Conservation (phyloP, 768 basidiomycete genomes). For the Mycena galericulata region DNA sequence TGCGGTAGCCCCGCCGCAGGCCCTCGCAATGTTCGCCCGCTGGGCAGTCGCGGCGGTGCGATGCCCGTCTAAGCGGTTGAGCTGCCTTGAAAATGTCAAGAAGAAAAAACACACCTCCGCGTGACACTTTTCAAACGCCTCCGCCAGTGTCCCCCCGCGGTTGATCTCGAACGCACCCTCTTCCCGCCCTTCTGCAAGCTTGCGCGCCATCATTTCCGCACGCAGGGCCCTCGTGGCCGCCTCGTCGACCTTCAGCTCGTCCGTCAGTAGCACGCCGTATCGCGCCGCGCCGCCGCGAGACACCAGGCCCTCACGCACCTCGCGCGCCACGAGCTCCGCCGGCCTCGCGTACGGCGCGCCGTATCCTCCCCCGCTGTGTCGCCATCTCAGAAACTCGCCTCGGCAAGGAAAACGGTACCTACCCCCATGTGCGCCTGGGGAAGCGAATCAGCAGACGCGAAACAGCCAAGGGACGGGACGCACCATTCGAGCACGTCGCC, state of each 20-base stretch:
- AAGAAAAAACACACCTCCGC: slow-evolving; percentile 30
- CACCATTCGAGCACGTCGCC: slow-evolving; percentile 45
- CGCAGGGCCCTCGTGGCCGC: slow-evolving; percentile 35
- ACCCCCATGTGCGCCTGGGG: slow-evolving; percentile 44
- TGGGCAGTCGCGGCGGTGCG: slow-evolving; percentile 38
- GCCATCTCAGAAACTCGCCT: not conserved
- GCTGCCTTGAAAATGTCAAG: no score
- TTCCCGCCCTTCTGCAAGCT: slow-evolving; percentile 22
- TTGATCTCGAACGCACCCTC: slow-evolving; percentile 39
- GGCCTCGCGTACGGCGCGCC: slow-evolving; percentile 42
- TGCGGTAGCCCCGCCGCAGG: slow-evolving; percentile 35
- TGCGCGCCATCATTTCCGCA: slow-evolving; percentile 31
- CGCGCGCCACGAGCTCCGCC: slow-evolving; percentile 42
- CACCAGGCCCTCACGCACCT: slow-evolving; percentile 42
- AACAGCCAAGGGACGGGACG: not conserved
- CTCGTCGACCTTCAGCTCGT: slow-evolving; percentile 35
- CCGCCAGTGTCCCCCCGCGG: slow-evolving; percentile 41
- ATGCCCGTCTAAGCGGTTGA: slow-evolving; percentile 34
- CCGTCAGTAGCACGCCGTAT: slow-evolving; percentile 41
- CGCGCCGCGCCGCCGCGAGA: slow-evolving; percentile 35
- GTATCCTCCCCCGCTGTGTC: slow-evolving; percentile 32
- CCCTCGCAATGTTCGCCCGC: slow-evolving; percentile 38
- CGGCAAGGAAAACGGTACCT: not conserved
- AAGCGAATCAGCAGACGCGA: not conserved
- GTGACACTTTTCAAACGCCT: slow-evolving; percentile 36